Percentiles rank a stretch among this genome's conserved stretches.
Conservation (phyloP, 176 grass and related monocot genomes). For the Themeda triandra region DNA sequence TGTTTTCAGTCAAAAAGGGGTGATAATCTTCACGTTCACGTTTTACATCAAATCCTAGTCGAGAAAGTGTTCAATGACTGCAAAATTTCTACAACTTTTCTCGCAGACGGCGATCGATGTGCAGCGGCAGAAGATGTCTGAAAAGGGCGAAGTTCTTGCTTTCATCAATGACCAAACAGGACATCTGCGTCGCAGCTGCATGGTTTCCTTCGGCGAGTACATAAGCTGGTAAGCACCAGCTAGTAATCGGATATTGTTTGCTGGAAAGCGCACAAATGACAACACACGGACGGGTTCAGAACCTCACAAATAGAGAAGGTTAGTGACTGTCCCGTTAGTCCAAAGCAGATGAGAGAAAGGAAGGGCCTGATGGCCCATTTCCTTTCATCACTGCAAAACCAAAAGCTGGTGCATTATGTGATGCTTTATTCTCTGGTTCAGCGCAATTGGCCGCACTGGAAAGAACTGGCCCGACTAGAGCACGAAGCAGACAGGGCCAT, state of each 20-base stretch:
- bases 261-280: not conserved
- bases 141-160: conserved; percentile 18
- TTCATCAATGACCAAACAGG: not conserved
- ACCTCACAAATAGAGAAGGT: not conserved
- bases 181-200: not conserved
- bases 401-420: conserved; percentile 14
- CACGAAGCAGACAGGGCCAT: not conserved
- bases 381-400: conserved; percentile 16
- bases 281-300: not conserved
- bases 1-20: conserved; percentile 22
- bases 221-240: not conserved
- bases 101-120: not conserved
- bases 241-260: not conserved
- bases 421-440: conserved; percentile 20
- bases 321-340: conserved; percentile 2
- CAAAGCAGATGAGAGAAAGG: conserved; percentile 15
- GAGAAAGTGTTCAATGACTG: not conserved
- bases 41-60: not conserved
- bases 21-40: conserved; percentile 13
- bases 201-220: not conserved
- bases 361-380: not conserved
- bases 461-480: not conserved
- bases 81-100: not conserved
- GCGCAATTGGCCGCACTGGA: not conserved
- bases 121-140: conserved; percentile 12